Evolutionary conservation across 2,329 filamentous ascomycete species (phyloP).

Genomic region (Colletotrichum tamarilloi): DNA sequence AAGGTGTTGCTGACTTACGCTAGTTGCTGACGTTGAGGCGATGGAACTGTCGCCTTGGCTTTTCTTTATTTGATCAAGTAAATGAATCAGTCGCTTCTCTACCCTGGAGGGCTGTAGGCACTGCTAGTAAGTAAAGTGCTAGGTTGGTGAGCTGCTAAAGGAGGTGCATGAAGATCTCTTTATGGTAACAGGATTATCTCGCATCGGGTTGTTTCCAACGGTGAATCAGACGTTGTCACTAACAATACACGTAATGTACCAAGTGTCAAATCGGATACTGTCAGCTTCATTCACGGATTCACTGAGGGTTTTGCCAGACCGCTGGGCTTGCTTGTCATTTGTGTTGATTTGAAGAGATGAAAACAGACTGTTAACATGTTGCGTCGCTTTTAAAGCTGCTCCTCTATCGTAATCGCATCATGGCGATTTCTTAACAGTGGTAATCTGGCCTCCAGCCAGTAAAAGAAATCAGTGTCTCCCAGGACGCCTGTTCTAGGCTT

Average conservation of each 20-base stretch:
- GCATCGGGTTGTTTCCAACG: neutral
- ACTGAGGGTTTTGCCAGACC: neutral
- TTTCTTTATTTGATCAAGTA: neutral
- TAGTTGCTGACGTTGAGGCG: neutral
- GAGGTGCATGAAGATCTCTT: neutral
- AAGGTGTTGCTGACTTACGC: neutral
- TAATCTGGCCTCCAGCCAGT: neutral
- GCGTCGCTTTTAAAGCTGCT: neutral
- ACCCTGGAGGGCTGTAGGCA: neutral
- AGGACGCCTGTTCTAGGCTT: neutral
- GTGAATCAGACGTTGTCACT: neutral
- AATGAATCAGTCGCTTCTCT: neutral
- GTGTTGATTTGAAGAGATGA: neutral
- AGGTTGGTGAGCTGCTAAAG: neutral
- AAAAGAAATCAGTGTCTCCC: neutral
- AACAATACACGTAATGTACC: no score
- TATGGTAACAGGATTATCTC: neutral
- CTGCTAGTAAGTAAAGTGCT: neutral
- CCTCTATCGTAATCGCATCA: neutral
- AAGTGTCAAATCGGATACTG: neutral
- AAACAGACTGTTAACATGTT: neutral
- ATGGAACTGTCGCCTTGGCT: neutral
- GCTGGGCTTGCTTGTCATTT: neutral
- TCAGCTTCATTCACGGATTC: neutral
- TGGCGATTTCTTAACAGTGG: neutral